Evolutionary conservation across 441 rosid genomes (phyloP).

Genomic region (Pelargonium australe): DNA sequence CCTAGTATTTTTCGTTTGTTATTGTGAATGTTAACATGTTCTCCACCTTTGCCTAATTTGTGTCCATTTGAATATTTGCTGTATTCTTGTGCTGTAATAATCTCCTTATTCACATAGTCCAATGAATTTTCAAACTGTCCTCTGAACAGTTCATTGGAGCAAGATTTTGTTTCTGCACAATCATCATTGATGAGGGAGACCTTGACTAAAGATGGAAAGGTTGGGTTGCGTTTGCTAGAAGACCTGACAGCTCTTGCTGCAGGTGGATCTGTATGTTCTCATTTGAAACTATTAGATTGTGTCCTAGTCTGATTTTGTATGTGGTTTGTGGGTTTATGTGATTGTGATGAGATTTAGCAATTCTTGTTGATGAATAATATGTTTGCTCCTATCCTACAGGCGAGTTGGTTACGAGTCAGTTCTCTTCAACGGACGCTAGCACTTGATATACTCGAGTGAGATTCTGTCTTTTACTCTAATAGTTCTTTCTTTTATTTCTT

Average conservation of each 20-base stretch:
- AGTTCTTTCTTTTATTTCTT: constrained; percentile 9
- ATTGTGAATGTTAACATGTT: neutral
- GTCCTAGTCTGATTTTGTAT: constrained; percentile 15
- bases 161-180: constrained; percentile 46
- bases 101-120: neutral
- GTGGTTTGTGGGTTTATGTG: neutral
- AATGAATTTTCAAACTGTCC: constrained; percentile 15
- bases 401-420: constrained; percentile 68
- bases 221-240: constrained; percentile 93
- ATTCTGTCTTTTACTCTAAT: constrained; percentile 21
- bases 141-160: constrained; percentile 57
- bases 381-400: constrained; percentile 44
- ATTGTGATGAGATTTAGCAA: constrained; percentile 8
- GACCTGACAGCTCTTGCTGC: constrained; percentile 99
- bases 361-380: constrained; percentile 14
- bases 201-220: constrained; percentile 60
- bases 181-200: constrained; percentile 42
- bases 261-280: constrained; percentile 99
- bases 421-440: constrained; percentile 85
- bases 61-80: constrained; percentile 6
- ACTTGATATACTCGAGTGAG: constrained; percentile 96
- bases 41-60: neutral
- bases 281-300: constrained; percentile 32
- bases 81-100: neutral
- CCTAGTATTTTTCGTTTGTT: neutral